Evolutionary conservation across 306 rosid species (phyloP).

Genomic region (Delonix regia): DNA sequence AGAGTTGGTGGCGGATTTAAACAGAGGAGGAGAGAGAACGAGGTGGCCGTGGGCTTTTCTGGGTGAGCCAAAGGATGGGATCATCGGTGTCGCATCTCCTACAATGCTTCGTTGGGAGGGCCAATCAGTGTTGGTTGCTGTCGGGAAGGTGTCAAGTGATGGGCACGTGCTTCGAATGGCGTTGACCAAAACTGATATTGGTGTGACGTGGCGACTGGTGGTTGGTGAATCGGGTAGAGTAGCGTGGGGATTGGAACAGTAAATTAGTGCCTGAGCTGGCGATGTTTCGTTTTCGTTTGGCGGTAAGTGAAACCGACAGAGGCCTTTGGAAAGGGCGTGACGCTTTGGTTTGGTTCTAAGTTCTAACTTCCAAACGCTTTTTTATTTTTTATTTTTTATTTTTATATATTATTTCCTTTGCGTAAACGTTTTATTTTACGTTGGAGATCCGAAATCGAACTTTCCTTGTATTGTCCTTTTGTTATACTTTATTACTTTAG

Average conservation of each 20-base stretch:
- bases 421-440: too few species aligned
- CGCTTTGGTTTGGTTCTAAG: not conserved
- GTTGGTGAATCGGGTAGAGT: not conserved
- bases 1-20: constrained; percentile 29
- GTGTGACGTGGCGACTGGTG: not conserved
- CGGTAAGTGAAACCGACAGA: constrained; percentile 1
- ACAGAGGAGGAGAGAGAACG: constrained; percentile 9
- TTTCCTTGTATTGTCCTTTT: too few species aligned
- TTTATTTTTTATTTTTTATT: too few species aligned
- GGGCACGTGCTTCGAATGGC: not conserved
- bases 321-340: not conserved
- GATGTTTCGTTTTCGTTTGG: constrained; percentile 9
- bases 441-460: too few species aligned
- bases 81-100: not conserved
- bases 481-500: too few species aligned
- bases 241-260: not conserved
- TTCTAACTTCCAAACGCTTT: not conserved
- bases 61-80: not conserved
- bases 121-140: not conserved
- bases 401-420: too few species aligned
- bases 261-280: not conserved
- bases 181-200: not conserved
- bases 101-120: not conserved
- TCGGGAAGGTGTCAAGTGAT: not conserved
- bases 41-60: constrained; percentile 1